phyloP scores from a whole-genome alignment of 768 basidiomycete genomes.

The Strobilomyces dryophilus region DNA sequence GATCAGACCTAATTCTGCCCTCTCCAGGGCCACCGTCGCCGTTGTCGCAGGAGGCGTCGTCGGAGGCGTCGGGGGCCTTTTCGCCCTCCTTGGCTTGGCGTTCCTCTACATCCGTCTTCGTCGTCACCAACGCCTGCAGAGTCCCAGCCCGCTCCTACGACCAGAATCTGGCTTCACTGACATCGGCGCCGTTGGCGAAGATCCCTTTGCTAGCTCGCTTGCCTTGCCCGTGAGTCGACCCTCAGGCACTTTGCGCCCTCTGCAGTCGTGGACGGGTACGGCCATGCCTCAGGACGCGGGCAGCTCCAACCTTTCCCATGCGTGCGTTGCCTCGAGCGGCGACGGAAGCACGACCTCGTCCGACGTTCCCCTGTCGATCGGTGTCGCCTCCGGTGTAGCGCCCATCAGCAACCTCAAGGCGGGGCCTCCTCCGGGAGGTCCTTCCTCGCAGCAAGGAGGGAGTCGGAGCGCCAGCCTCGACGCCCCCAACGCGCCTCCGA shows the following conservation, averaged over 20 bases:
- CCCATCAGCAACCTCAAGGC: constrained; percentile 8
- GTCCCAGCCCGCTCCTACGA: constrained; percentile 6
- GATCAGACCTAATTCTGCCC: neutral
- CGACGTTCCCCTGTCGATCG: neutral
- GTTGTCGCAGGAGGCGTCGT: constrained; percentile 13
- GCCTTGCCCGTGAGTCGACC: neutral
- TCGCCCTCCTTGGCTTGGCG: constrained; percentile 13
- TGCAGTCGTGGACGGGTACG: constrained; percentile 8
- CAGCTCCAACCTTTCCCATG: neutral
- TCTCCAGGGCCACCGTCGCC: constrained; percentile 12
- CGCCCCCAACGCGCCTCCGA: neutral
- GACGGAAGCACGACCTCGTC: neutral
- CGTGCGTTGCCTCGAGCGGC: constrained; percentile 1
- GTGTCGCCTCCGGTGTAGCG: neutral
- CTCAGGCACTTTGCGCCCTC: constrained; percentile 1
- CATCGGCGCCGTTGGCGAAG: neutral
- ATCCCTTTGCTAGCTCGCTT: constrained; percentile 6
- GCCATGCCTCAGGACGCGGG: neutral
- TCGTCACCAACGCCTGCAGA: neutral
- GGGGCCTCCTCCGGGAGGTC: neutral
- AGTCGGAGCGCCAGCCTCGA: neutral
- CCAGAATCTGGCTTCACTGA: constrained; percentile 4
- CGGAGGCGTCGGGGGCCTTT: constrained; percentile 17
- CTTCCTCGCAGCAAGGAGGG: neutral
- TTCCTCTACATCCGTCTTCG: constrained; percentile 13